phyloP scores from a whole-genome alignment of 2,329 filamentous ascomycete species.

The Exophiala phaeomuriformis region DNA sequence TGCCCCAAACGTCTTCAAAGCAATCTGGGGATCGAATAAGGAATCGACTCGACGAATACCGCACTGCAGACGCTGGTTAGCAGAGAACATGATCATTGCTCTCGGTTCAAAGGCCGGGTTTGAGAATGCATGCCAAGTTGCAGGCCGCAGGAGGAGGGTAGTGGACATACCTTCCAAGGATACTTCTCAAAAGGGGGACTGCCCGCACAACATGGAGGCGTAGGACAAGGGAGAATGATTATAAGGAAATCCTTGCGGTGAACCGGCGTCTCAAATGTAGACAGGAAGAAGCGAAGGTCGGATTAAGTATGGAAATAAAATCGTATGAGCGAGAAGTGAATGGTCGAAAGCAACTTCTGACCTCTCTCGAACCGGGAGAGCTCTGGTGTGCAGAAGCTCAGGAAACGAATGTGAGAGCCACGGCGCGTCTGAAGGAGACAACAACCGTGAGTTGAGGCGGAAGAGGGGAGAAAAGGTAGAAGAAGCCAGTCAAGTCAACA shows the following conservation, averaged over 20 bases:
- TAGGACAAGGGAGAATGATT: conserved; percentile 3
- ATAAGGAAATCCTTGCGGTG: not conserved
- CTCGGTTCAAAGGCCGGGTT: not conserved
- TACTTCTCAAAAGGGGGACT: conserved; percentile 6
- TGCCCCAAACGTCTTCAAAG: conserved; percentile 6
- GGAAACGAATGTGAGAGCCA: conserved; percentile 21
- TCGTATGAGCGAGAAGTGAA: conserved; percentile 15
- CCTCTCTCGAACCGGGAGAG: conserved; percentile 3
- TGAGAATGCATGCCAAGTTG: too few relatives aligned
- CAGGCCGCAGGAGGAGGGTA: not conserved
- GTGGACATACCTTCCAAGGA: conserved; percentile 7
- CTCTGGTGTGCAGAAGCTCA: conserved; percentile 9
- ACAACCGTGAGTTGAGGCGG: conserved; percentile 4
- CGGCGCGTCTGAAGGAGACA: conserved; percentile 11
- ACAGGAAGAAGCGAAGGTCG: conserved; percentile 13
- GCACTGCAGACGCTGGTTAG: conserved; percentile 4
- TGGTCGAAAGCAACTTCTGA: conserved; percentile 7
- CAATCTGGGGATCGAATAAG: conserved; percentile 4
- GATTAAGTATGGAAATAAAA: conserved; percentile 7
- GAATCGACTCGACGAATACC: not conserved
- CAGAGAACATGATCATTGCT: not conserved
- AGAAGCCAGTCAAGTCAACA: conserved; percentile 2
- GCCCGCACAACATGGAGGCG: conserved; percentile 5
- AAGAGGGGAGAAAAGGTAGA: conserved; percentile 3
- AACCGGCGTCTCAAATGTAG: not conserved